Evolutionary conservation across 208 protist species (phyloP).

Genomic region (Novymonas esmeraldas): DNA sequence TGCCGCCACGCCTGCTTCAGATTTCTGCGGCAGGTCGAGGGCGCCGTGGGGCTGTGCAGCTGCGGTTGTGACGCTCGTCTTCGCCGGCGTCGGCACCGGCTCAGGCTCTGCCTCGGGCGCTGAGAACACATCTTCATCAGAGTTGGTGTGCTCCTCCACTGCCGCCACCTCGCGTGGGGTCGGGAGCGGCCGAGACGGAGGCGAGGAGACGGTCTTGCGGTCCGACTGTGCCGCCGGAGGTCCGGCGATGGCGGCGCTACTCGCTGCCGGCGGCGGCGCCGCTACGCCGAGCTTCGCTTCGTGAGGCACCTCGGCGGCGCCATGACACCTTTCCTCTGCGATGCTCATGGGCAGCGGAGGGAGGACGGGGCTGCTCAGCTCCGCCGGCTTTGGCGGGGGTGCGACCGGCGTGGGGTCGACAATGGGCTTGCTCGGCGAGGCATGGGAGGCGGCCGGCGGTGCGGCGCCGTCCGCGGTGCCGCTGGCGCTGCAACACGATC

Average conservation of each 20-base stretch:
- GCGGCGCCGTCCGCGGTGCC: not conserved
- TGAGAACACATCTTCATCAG: conserved; percentile 8
- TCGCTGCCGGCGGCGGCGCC: not conserved
- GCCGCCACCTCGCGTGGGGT: not conserved
- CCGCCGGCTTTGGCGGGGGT: not conserved
- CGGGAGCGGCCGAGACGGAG: not conserved
- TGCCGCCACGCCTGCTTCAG: not conserved
- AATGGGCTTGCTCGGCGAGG: not conserved
- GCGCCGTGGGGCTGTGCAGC: not conserved
- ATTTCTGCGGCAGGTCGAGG: not conserved
- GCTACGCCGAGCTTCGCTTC: not conserved
- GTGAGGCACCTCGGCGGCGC: not conserved
- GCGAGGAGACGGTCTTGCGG: not conserved
- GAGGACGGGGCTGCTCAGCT: not conserved
- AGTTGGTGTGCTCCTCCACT: not conserved
- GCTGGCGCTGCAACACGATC: conserved; percentile 12
- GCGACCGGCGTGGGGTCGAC: not conserved
- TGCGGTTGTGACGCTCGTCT: not conserved
- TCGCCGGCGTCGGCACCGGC: not conserved
- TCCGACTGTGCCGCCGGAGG: conserved; percentile 5
- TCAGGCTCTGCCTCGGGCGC: not conserved
- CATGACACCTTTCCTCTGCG: no score
- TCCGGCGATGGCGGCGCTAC: not conserved
- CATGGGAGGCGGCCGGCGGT: not conserved
- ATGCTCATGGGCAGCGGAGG: not conserved